phyloP scores from a whole-genome alignment of 148 eudicot species.

The Beta vulgaris region DNA sequence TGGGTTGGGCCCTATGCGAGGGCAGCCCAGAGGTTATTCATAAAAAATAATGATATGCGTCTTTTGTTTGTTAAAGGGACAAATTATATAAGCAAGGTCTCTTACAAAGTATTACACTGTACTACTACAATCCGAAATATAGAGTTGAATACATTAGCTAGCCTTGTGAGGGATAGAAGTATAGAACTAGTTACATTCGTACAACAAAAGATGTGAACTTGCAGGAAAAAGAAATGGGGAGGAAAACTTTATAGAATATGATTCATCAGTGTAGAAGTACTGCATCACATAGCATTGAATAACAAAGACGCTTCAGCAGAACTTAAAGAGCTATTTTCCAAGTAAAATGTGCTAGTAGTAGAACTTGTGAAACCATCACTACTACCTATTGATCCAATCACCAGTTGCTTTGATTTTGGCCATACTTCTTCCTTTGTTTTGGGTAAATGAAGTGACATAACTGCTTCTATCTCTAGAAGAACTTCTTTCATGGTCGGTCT shows the following conservation, averaged over 20 bases:
- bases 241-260: background rate
- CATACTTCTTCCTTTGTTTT: background rate
- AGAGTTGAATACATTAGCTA: no score
- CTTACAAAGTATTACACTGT: no score
- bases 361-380: background rate
- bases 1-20: no score
- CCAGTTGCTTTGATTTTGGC: background rate
- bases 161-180: no score
- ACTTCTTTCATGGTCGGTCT: conserved; percentile 37
- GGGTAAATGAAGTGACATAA: background rate
- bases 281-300: conserved; percentile 14
- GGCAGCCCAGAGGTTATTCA: no score
- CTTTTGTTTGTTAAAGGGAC: no score
- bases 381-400: no score
- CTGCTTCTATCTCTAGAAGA: background rate
- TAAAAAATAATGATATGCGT: no score
- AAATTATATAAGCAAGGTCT: no score
- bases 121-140: no score
- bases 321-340: conserved; percentile 7
- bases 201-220: no score
- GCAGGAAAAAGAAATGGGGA: background rate
- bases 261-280: background rate
- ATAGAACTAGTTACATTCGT: no score
- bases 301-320: conserved; percentile 24
- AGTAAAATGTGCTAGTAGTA: conserved; percentile 7